phyloP scores from a whole-genome alignment of 805 yeast genomes.

The Metschnikowia kunwiensis region DNA sequence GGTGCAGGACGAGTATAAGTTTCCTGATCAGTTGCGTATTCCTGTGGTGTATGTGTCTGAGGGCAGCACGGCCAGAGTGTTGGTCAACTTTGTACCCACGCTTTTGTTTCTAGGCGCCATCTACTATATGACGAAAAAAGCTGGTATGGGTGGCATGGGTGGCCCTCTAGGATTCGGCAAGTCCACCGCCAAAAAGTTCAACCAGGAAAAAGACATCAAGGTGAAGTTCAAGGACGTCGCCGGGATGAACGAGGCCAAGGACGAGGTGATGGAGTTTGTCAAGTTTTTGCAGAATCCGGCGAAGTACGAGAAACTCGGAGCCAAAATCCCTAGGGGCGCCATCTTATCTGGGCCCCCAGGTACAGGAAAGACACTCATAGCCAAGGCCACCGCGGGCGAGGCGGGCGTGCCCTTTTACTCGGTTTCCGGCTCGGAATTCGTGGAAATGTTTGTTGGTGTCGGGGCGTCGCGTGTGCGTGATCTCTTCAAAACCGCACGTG shows the following conservation, averaged over 20 bases:
- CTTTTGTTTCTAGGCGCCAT: constrained; percentile 83
- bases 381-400: constrained; percentile 99
- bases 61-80: constrained; percentile 59
- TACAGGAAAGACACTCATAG: constrained; percentile 95
- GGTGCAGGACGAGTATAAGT: constrained; percentile 68
- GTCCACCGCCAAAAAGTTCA: constrained; percentile 86
- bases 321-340: constrained; percentile 98
- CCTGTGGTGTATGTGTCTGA: constrained; percentile 80
- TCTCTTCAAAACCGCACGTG: constrained; percentile 85
- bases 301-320: constrained; percentile 90
- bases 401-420: constrained; percentile 97
- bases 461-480: constrained; percentile 99
- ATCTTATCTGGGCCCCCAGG: constrained; percentile 99
- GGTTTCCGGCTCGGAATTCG: constrained; percentile 96
- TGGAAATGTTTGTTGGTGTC: constrained; percentile 98
- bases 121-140: constrained; percentile 72
- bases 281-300: constrained; percentile 85
- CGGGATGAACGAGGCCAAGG: constrained; percentile 95
- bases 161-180: constrained; percentile 79
- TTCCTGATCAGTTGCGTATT: constrained; percentile 60
- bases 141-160: constrained; percentile 46
- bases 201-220: constrained; percentile 86
- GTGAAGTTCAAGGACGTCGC: constrained; percentile 93
- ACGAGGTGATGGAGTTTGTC: constrained; percentile 97
- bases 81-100: constrained; percentile 85